Evolutionary conservation across 805 yeast genomes (phyloP).

Genomic region (Torulaspora microellipsoides): DNA sequence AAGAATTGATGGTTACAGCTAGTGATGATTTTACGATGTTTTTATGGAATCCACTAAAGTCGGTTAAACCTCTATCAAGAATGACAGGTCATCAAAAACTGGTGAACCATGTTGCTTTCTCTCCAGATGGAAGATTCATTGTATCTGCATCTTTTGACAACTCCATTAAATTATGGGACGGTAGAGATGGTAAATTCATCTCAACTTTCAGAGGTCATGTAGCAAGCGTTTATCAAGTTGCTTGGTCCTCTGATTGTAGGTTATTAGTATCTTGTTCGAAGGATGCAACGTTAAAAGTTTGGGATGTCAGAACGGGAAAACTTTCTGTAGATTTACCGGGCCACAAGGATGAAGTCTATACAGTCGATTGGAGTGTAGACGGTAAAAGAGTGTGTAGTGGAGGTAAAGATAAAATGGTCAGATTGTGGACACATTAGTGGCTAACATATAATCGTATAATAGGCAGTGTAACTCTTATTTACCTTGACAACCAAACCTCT

Average conservation of each 20-base stretch:
- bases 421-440: slow-evolving; percentile 80
- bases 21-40: slow-evolving; percentile 98
- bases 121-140: slow-evolving; percentile 89
- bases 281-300: slow-evolving; percentile 92
- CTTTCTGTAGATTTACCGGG: slow-evolving; percentile 90
- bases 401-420: slow-evolving; percentile 90
- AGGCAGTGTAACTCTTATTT: too few species aligned
- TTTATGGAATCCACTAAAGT: slow-evolving; percentile 85
- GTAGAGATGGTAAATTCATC: slow-evolving; percentile 81
- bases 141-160: slow-evolving; percentile 95
- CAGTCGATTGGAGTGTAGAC: slow-evolving; percentile 97
- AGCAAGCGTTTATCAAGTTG: slow-evolving; percentile 94
- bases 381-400: slow-evolving; percentile 95
- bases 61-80: slow-evolving; percentile 79
- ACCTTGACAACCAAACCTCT: too few species aligned
- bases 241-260: slow-evolving; percentile 96
- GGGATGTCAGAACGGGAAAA: slow-evolving; percentile 89
- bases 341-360: slow-evolving; percentile 90
- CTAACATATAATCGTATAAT: neutral
- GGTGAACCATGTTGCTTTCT: slow-evolving; percentile 91
- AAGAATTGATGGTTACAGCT: slow-evolving; percentile 91
- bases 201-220: slow-evolving; percentile 95
- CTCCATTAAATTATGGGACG: slow-evolving; percentile 95
- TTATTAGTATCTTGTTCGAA: slow-evolving; percentile 89
- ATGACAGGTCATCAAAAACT: slow-evolving; percentile 98